Evolutionary conservation across 2,329 filamentous ascomycete species (phyloP).

Genomic region (Ceratocystis huliohia): DNA sequence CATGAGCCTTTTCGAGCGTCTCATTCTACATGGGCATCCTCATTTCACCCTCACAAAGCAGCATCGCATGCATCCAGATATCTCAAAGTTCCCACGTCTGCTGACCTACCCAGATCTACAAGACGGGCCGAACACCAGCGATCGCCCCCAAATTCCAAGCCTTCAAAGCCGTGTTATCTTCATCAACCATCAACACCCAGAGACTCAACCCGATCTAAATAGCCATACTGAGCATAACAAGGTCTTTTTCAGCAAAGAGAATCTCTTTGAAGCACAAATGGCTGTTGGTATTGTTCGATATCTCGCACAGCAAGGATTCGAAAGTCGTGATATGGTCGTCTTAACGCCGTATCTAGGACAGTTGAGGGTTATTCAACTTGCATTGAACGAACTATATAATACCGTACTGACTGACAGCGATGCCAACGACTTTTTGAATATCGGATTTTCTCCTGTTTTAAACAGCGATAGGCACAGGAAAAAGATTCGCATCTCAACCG

Average conservation of each 20-base stretch:
- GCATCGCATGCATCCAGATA: slow-evolving; percentile 57
- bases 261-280: slow-evolving; percentile 53
- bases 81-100: slow-evolving; percentile 44
- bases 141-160: slow-evolving; percentile 39
- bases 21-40: slow-evolving; percentile 43
- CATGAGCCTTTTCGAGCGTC: slow-evolving; percentile 53
- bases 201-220: slow-evolving; percentile 31
- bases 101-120: slow-evolving; percentile 50
- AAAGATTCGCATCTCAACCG: slow-evolving; percentile 51
- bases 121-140: slow-evolving; percentile 40
- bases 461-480: slow-evolving; percentile 41
- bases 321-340: slow-evolving; percentile 50
- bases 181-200: slow-evolving; percentile 40
- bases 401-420: slow-evolving; percentile 58
- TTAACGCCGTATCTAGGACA: slow-evolving; percentile 64
- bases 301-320: slow-evolving; percentile 58
- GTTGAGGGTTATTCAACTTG: slow-evolving; percentile 42
- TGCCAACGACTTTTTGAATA: slow-evolving; percentile 46
- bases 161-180: slow-evolving; percentile 51
- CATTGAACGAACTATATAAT: slow-evolving; percentile 45
- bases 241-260: slow-evolving; percentile 37
- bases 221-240: slow-evolving; percentile 3
- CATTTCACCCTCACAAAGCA: slow-evolving; percentile 47
- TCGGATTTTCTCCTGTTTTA: slow-evolving; percentile 43
- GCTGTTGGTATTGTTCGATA: slow-evolving; percentile 53